Percentiles rank a stretch among this genome's conserved stretches.
Conservation (phyloP, 1,284 basidiomycete genomes). For the Malassezia sp. region DNA sequence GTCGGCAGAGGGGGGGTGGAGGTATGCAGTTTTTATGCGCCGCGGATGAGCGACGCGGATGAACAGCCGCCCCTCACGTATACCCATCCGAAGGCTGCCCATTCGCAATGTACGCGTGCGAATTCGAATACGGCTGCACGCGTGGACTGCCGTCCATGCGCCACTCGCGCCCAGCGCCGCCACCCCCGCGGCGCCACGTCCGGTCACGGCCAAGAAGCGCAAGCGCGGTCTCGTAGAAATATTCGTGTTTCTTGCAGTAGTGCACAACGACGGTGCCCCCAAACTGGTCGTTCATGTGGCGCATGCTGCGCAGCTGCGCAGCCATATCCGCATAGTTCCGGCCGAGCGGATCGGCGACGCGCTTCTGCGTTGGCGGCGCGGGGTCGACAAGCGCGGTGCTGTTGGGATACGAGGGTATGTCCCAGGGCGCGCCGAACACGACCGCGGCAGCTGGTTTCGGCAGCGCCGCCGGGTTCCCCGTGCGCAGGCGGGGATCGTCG, state of each 20-base stretch:
- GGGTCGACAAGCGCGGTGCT: neutral
- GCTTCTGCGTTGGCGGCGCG: neutral
- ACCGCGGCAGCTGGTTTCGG: no score
- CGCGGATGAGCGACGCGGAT: no score
- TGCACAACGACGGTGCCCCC: slow-evolving; percentile 92
- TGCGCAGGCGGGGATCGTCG: slow-evolving; percentile 34
- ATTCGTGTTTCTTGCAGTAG: slow-evolving; percentile 90
- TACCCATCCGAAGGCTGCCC: no score
- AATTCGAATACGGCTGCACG: slow-evolving; percentile 13
- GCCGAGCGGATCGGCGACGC: slow-evolving; percentile 9
- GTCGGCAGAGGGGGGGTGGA: no score
- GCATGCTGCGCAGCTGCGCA: slow-evolving; percentile 52
- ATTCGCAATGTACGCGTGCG: no score
- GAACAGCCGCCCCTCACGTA: no score
- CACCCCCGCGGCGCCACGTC: slow-evolving; percentile 44
- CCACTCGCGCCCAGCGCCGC: slow-evolving; percentile 31
- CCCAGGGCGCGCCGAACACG: no score
- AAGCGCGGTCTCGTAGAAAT: slow-evolving; percentile 85
- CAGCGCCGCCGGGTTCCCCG: neutral
- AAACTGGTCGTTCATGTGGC: slow-evolving; percentile 36
- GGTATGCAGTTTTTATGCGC: no score
- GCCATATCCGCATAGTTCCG: neutral
- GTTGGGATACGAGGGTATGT: no score
- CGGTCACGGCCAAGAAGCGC: slow-evolving; percentile 70
- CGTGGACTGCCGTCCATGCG: slow-evolving; percentile 36